phyloP scores from a whole-genome alignment of 345 rosid species.

The Melaleuca quinquenervia region DNA sequence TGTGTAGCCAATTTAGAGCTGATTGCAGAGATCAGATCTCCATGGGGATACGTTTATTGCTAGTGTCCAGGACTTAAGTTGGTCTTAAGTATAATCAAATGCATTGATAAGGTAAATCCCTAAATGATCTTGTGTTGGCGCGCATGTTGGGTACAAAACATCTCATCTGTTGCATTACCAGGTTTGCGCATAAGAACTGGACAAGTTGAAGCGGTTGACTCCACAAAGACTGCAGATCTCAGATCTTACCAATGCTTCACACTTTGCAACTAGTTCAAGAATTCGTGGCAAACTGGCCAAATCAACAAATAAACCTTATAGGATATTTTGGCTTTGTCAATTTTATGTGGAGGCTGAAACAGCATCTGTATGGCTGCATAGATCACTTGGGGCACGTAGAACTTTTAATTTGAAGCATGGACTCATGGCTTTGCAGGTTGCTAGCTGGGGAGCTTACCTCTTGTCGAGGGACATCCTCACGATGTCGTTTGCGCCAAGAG shows the following conservation, averaged over 20 bases:
- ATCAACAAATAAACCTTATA: background rate
- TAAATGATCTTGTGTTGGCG: background rate
- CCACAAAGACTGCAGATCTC: background rate
- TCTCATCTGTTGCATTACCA: background rate
- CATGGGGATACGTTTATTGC: background rate
- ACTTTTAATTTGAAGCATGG: background rate
- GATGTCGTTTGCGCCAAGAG: constrained; percentile 92
- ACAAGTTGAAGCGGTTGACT: background rate
- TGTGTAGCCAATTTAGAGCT: background rate
- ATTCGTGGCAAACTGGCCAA: background rate
- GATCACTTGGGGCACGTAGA: background rate
- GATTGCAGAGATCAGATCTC: background rate
- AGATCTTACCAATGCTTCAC: background rate
- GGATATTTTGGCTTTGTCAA: background rate
- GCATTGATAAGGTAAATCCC: background rate
- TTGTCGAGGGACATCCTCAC: constrained; percentile 58
- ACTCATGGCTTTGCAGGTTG: constrained; percentile 40
- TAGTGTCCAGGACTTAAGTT: background rate
- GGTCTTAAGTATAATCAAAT: background rate
- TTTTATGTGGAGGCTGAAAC: background rate
- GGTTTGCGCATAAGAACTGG: background rate
- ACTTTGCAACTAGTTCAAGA: background rate
- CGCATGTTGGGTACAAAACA: background rate
- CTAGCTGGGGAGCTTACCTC: constrained; percentile 96
- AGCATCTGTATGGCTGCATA: background rate